Conservation (phyloP, 2,329 filamentous ascomycete species). For the Aspergillus ochraceoroseus region DNA sequence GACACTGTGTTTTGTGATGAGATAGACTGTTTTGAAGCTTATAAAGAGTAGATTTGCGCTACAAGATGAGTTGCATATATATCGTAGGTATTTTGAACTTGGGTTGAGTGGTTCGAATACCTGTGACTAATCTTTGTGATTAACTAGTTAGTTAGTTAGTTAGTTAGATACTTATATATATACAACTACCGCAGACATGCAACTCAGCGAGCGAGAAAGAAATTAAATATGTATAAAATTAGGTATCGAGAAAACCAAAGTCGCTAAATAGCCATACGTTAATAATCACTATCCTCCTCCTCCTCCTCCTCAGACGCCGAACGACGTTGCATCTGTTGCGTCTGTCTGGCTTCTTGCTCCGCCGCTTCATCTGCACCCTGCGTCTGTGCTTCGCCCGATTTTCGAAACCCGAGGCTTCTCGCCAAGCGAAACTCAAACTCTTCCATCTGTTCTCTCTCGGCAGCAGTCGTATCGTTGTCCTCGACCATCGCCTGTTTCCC, state of each 20-base stretch:
- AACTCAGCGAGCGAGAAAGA: too few species aligned
- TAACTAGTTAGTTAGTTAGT: too few species aligned
- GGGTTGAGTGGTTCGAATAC: too few species aligned
- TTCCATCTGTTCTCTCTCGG: slow-evolving; percentile 40
- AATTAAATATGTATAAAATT: background rate
- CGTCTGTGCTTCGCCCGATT: background rate
- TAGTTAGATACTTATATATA: too few species aligned
- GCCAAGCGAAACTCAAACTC: slow-evolving; percentile 59
- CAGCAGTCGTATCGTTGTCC: slow-evolving; percentile 16
- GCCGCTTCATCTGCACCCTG: slow-evolving; percentile 12
- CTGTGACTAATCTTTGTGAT: too few species aligned
- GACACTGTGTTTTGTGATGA: too few species aligned
- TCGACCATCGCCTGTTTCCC: slow-evolving; percentile 32
- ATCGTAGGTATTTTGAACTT: too few species aligned
- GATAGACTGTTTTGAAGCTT: too few species aligned
- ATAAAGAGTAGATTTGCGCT: too few species aligned
- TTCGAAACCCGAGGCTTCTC: slow-evolving; percentile 56
- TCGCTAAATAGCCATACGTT: background rate
- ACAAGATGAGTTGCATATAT: too few species aligned
- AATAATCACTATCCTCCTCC: slow-evolving; percentile 14
- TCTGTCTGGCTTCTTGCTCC: slow-evolving; percentile 5
- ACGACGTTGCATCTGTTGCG: background rate
- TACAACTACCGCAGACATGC: too few species aligned
- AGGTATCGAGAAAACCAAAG: background rate
- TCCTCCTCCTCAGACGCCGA: slow-evolving; percentile 6